Evolutionary conservation across 2,329 filamentous ascomycete species (phyloP).

Genomic region (Calonectria pteridis): DNA sequence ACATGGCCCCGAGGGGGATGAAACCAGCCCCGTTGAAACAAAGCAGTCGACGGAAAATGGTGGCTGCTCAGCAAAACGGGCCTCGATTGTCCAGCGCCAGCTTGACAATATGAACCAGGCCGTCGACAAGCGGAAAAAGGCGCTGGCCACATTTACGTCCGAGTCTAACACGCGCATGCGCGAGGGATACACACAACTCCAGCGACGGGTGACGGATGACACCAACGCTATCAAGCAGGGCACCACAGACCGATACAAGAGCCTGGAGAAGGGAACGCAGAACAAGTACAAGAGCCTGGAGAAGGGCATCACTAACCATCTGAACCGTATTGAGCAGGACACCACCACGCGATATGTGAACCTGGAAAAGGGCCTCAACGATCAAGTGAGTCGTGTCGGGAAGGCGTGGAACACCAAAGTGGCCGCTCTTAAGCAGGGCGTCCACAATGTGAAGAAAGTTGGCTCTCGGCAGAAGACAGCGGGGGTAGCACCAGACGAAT

Average conservation of each 20-base stretch:
- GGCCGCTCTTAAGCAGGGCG: background rate
- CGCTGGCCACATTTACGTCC: conserved; percentile 18
- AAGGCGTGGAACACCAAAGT: background rate
- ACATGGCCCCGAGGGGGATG: background rate
- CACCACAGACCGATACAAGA: conserved; percentile 12
- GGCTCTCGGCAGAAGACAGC: background rate
- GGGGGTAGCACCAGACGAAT: background rate
- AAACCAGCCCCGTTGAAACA: background rate
- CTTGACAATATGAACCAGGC: conserved; percentile 28
- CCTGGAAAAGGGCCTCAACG: background rate
- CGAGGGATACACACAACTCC: conserved; percentile 7
- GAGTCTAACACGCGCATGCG: conserved; percentile 27
- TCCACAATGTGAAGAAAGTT: background rate
- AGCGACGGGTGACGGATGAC: background rate
- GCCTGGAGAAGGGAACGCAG: conserved; percentile 22
- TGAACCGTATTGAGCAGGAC: background rate
- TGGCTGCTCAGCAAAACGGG: background rate
- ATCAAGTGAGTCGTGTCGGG: background rate
- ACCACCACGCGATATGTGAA: background rate
- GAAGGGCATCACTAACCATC: background rate
- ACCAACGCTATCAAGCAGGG: conserved; percentile 14
- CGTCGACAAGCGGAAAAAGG: conserved; percentile 35
- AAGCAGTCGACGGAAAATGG: background rate
- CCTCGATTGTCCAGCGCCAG: conserved; percentile 12
- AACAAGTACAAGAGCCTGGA: conserved; percentile 21